Base-by-base conservation (phyloP, 805 yeast species). In the Candida germanica region DNA sequence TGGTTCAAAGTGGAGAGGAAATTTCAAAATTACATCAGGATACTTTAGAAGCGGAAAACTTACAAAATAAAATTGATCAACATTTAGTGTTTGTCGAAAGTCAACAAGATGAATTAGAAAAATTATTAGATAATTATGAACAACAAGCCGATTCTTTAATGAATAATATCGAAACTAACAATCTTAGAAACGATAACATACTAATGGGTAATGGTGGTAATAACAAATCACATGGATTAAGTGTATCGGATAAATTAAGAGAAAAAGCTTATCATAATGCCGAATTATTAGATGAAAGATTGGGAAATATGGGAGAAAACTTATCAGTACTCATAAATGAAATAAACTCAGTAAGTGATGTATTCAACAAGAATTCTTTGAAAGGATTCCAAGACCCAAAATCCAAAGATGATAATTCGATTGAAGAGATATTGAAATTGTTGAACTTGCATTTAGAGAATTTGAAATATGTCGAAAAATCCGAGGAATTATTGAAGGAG, bases 21-120 rank as follows among this genome's bases (percentile, higher is more conserved):
- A 85, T 91, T 18, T 69, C 85, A 17, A 79, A 83, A 41, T 65
- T 91, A 29, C 87, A 85, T 56, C 71, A 80, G 24, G 89, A 87
- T 44, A 81, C 93, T 3, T 59, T 82, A 25, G 77, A 79, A 35
- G 95, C 96, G 4, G 96, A 89, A 51, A 85, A 83, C 47, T 77
- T 85, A 34, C 97, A 91, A 54, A 69, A 71, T 28, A 84, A 83
- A 48, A 82, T 93, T 31, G 98, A 93, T 48, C 96, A 88, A 58
- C 83, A 88, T 26, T 68, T 93, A 38, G 68, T 80, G 26, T 91
- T 88, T 53, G 83, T 93, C 33, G 93, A 84, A 52, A 82, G 83
- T 48, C 98, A 93, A 57, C 98, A 93, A 55, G 87, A 85, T 40
- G 98, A 91, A 51, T 66, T 93, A 32, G 98, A 91, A 41, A 69